Evolutionary conservation across 345 rosid genomes (phyloP), one percentile per base, ranked within the genome.

Genomic region (Cardamine resedifolia): DNA sequence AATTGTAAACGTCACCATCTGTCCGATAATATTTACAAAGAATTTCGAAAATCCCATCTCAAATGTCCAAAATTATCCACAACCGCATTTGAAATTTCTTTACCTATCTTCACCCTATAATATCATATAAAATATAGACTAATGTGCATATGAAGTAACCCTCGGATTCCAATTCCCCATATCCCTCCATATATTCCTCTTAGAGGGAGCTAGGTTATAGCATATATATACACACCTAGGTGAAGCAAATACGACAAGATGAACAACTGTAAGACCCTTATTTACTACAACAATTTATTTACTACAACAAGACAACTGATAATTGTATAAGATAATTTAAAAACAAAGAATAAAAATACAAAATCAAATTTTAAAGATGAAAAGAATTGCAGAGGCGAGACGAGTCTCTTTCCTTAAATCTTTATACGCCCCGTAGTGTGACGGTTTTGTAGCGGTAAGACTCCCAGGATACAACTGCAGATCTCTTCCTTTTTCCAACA

Each of bases 61-160:
- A 24, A 58, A n/a, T 57, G 44, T 31, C 41, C 31, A 36, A 49
- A 24, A 58, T n/a, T 47, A 48, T 36, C 49, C 49, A 70, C 51
- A 60, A 12, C 51, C 67, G 36, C 51, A 48, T 47, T 70, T 33
- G 16, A 15, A 24, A 31, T 44, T 48, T 52, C 27, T 30, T 28
- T 51, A 62, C 27, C 61, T 24, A 26, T 14, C 41, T 60, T 18
- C 43, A 61, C 69, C 41, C 26, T 41, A 61, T 23, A 23, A 63
- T 26, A 20, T 60, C 57, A 48, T 57, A 69, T 57, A 51, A 11
- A 26, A 58, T 58, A 48, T 57, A 66, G 27, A 59, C 34, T 31
- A 36, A 43, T 36, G 58, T 68, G 41, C 47, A 24, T 68, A 34
- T 58, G 39, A 55, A 28, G 26, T 43, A 68, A 56, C 72, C 71